phyloP scores from a whole-genome alignment of 2,329 filamentous ascomycete species.

The Penicillium rolfsii region DNA sequence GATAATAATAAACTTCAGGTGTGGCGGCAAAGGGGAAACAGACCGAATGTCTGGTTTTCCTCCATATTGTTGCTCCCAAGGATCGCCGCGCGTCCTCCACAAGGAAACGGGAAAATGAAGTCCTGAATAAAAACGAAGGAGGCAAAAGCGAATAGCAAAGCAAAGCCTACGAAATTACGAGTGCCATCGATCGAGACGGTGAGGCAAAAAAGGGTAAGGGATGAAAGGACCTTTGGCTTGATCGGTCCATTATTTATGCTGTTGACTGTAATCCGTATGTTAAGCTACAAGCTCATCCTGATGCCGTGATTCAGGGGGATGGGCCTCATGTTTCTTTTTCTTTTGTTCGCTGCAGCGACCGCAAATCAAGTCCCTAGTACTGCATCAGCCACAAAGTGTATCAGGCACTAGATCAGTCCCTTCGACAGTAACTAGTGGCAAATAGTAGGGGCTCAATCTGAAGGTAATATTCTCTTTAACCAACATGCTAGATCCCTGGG shows the following conservation, averaged over 20 bases:
- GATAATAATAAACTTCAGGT: constrained; percentile 13
- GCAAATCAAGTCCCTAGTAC: constrained; percentile 13
- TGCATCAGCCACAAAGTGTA: constrained; percentile 18
- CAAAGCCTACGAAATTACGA: neutral
- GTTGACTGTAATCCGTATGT: neutral
- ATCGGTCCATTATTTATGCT: neutral
- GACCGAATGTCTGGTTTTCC: neutral
- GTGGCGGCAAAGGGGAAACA: constrained; percentile 6
- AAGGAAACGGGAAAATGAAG: neutral
- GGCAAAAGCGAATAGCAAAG: neutral
- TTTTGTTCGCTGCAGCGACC: neutral
- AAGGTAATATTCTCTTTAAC: neutral
- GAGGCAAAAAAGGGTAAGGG: neutral
- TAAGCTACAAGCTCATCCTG: neutral
- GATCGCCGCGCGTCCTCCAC: neutral
- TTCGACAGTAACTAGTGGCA: constrained; percentile 12
- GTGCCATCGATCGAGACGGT: neutral
- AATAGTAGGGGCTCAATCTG: constrained; percentile 6
- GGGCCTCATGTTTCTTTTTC: constrained; percentile 4
- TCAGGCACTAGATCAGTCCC: constrained; percentile 19
- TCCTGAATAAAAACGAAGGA: neutral
- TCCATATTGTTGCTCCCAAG: neutral
- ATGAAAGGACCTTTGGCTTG: neutral
- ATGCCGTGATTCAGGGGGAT: constrained; percentile 5
- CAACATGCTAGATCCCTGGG: neutral